Percentiles rank a stretch among this genome's conserved stretches.
Evolutionary conservation across 2,329 filamentous ascomycete species (phyloP).

Genomic region (Neophaeococcomyces mojaviensis): DNA sequence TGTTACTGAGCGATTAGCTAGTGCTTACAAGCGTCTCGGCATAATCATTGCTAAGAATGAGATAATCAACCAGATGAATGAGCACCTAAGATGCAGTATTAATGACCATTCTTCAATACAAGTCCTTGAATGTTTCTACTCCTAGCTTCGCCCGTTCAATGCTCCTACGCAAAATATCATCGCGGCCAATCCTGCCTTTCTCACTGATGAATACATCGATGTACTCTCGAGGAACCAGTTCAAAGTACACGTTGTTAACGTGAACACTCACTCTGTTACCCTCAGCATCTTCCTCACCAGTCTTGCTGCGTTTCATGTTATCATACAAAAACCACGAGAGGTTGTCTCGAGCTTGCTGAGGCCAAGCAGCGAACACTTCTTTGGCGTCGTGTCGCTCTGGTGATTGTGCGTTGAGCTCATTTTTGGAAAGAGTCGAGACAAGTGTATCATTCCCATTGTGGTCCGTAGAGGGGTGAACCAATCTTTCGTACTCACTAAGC

Average conservation of each 20-base stretch:
- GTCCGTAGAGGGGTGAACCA: neutral
- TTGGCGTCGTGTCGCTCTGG: constrained; percentile 45
- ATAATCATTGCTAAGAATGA: no score
- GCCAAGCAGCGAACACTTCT: constrained; percentile 37
- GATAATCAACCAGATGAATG: no score
- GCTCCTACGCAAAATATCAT: constrained; percentile 23
- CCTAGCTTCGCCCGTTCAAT: constrained; percentile 18
- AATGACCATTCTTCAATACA: constrained; percentile 10
- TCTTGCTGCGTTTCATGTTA: no score
- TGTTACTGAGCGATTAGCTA: no score
- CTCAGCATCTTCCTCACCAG: neutral
- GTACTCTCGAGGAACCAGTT: constrained; percentile 49
- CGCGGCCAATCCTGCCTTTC: constrained; percentile 34
- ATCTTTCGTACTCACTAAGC: neutral
- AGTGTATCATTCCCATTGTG: neutral
- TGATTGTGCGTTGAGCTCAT: constrained; percentile 24
- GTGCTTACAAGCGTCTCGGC: no score
- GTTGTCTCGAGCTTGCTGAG: neutral
- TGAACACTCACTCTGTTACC: constrained; percentile 21
- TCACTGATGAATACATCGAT: constrained; percentile 52
- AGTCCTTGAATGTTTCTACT: constrained; percentile 20
- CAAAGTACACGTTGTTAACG: constrained; percentile 49
- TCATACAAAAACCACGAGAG: constrained; percentile 1
- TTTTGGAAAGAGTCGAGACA: neutral
- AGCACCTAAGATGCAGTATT: neutral